Conservation (phyloP, 2,329 filamentous ascomycete genomes). For the Penicillium sp. region DNA sequence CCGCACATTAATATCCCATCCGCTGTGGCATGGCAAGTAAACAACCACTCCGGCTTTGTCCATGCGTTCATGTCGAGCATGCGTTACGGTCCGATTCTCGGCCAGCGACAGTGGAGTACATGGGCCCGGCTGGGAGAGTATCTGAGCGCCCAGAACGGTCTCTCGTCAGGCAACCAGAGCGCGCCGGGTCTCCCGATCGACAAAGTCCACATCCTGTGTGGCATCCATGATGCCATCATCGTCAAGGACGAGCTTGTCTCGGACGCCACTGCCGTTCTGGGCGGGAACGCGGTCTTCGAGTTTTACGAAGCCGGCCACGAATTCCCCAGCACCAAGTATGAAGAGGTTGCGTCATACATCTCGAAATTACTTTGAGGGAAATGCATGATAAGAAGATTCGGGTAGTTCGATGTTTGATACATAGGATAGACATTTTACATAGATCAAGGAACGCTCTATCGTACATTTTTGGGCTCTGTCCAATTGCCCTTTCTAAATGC, state of each 20-base stretch:
- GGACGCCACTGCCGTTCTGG: constrained; percentile 60
- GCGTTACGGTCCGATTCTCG: constrained; percentile 66
- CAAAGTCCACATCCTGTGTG: constrained; percentile 65
- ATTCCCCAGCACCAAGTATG: constrained; percentile 61
- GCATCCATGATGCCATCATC: constrained; percentile 65
- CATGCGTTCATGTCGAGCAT: constrained; percentile 70
- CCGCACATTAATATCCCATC: constrained; percentile 58
- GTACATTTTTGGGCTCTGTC: constrained; percentile 1
- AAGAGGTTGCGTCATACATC: constrained; percentile 58
- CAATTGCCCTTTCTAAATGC: constrained; percentile 1
- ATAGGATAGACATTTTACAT: constrained; percentile 12
- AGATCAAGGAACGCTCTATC: constrained; percentile 3
- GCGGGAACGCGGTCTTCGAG: constrained; percentile 57
- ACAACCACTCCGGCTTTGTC: constrained; percentile 65
- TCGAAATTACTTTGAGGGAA: constrained; percentile 39
- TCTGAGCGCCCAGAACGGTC: constrained; percentile 45
- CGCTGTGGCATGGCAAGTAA: constrained; percentile 69
- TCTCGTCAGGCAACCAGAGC: constrained; percentile 25
- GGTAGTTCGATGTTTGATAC: neutral
- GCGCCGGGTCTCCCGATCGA: constrained; percentile 36
- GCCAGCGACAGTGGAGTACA: constrained; percentile 53
- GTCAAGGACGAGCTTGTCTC: constrained; percentile 62
- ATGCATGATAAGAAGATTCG: neutral
- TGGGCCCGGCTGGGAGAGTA: constrained; percentile 59
- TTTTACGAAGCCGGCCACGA: constrained; percentile 67